Conservation (phyloP, 257 asterid species). For the Penstemon newberryi region DNA sequence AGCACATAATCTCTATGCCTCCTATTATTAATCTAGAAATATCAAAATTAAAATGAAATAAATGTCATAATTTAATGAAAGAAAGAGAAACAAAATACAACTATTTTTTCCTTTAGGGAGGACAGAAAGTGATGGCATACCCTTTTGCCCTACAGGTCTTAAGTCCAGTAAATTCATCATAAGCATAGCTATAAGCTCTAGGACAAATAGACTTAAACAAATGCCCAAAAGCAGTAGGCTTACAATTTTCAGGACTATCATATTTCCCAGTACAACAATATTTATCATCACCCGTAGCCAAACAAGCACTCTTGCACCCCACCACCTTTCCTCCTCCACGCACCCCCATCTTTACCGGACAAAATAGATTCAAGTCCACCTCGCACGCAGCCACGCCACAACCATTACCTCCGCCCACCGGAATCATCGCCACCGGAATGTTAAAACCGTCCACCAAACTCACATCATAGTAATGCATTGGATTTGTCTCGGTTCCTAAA, state of each 20-base stretch:
- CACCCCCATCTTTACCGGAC: constrained; percentile 56
- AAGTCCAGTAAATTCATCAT: constrained; percentile 54
- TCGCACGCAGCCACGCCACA: constrained; percentile 79
- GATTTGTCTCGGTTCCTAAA: constrained; percentile 47
- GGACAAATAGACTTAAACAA: constrained; percentile 72
- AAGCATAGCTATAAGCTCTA: constrained; percentile 59
- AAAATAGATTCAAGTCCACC: constrained; percentile 54
- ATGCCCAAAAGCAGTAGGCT: constrained; percentile 44
- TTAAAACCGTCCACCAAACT: constrained; percentile 86
- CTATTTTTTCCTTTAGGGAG: constrained; percentile 33
- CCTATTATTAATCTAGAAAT: too few relatives aligned
- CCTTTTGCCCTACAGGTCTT: constrained; percentile 54
- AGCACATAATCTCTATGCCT: too few relatives aligned
- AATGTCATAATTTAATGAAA: too few relatives aligned
- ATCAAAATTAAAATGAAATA: too few relatives aligned
- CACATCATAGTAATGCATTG: constrained; percentile 70
- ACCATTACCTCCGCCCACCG: constrained; percentile 44
- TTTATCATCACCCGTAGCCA: constrained; percentile 45
- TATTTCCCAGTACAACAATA: constrained; percentile 62
- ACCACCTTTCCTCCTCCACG: constrained; percentile 46
- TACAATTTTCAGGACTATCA: constrained; percentile 39
- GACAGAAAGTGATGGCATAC: constrained; percentile 67
- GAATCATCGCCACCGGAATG: constrained; percentile 65
- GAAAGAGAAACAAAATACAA: neutral
- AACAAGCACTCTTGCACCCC: constrained; percentile 70